Evolutionary conservation across 1,284 basidiomycete species (phyloP).

Genomic region (Sporisorium sorghi): DNA sequence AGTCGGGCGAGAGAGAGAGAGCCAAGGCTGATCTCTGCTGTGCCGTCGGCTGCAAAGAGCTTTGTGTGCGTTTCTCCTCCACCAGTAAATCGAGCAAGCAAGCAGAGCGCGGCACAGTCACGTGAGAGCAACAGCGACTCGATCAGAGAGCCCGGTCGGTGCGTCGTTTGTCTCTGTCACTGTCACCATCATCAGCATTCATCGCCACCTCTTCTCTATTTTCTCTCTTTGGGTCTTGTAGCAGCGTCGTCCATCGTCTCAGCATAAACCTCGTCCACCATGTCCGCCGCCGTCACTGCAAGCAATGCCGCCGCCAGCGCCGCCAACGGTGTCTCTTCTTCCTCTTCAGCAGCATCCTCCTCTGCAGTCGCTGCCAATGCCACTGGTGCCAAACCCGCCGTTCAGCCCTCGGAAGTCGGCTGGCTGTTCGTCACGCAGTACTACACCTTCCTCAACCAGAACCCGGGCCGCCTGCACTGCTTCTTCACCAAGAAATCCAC

Average conservation of each 20-base stretch:
- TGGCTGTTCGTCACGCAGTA: conserved; percentile 70
- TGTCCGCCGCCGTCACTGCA: conserved; percentile 44
- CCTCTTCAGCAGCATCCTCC: conserved; percentile 24
- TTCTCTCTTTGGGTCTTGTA: not conserved
- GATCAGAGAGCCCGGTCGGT: not conserved
- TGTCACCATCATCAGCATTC: conserved; percentile 2
- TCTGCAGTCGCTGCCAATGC: conserved; percentile 27
- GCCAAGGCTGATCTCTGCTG: not conserved
- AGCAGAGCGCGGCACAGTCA: conserved; percentile 12
- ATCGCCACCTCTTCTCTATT: not conserved
- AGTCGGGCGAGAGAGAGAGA: not conserved
- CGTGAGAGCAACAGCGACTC: not conserved
- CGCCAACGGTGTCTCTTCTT: conserved; percentile 24
- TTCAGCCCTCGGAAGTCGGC: conserved; percentile 67
- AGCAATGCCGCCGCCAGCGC: conserved; percentile 41
- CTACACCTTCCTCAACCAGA: conserved; percentile 94
- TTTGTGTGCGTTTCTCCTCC: not conserved
- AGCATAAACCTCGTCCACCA: conserved; percentile 11
- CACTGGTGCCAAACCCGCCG: conserved; percentile 40
- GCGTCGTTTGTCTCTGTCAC: no score
- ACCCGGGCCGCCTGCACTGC: conserved; percentile 94
- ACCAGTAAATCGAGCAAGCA: not conserved
- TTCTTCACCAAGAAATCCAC: conserved; percentile 99
- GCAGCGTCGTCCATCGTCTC: not conserved
- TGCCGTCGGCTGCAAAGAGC: not conserved